These are phyloP conservation scores for Metschnikowia sp. DNA, from an alignment of 805 yeast genomes.

Conservation along the genomic window DNA sequence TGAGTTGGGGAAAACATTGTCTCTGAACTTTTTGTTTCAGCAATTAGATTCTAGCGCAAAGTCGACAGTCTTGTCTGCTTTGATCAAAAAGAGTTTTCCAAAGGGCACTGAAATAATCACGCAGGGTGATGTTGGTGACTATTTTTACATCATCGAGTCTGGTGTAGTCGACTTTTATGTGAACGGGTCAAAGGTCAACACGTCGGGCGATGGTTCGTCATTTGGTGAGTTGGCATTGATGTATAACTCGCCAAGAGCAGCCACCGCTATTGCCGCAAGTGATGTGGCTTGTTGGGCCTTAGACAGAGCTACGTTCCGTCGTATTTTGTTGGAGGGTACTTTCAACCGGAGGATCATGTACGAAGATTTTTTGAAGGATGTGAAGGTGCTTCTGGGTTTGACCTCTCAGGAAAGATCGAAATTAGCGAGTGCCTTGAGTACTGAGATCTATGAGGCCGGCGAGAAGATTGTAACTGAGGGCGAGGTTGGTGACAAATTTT, in stretches of 20 bases:
- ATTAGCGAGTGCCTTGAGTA: conserved; percentile 89
- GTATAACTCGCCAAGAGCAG: conserved; percentile 98
- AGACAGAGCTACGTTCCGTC: conserved; percentile 89
- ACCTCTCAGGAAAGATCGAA: conserved; percentile 81
- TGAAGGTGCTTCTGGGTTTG: conserved; percentile 72
- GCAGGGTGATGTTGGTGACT: conserved; percentile 96
- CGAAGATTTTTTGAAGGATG: conserved; percentile 82
- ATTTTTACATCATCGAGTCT: conserved; percentile 77
- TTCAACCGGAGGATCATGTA: conserved; percentile 87
- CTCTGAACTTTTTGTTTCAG: conserved; percentile 79
- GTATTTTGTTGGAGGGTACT: conserved; percentile 86
- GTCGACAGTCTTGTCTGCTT: conserved; percentile 76
- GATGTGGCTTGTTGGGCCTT: conserved; percentile 77
- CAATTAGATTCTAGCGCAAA: conserved; percentile 77
- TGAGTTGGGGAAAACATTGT: conserved; percentile 67
- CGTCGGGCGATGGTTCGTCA: conserved; percentile 81
- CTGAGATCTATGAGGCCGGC: conserved; percentile 69
- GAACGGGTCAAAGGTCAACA: conserved; percentile 64
- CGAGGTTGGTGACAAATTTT: conserved; percentile 51
- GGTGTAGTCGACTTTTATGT: conserved; percentile 83
- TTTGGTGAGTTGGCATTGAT: conserved; percentile 96
- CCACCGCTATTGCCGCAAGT: conserved; percentile 75
- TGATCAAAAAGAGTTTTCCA: conserved; percentile 64
- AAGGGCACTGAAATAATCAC: conserved; percentile 65
- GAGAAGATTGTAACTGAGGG: conserved; percentile 81